phyloP scores from a whole-genome alignment of 257 asterid species.

The Cruciata laevipes region DNA sequence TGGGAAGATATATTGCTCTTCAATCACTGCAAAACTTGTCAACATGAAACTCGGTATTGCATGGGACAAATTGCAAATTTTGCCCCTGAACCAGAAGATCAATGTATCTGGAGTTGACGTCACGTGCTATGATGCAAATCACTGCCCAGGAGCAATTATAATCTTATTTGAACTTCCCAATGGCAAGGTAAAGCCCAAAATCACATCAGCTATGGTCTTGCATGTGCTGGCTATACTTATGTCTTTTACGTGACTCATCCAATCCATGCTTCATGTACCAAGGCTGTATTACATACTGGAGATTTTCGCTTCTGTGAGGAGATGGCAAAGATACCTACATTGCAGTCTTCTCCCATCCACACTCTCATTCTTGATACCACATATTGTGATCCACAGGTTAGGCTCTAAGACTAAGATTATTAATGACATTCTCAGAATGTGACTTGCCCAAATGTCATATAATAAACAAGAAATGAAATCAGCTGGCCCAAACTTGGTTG shows the following conservation, averaged over 20 bases:
- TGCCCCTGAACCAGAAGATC: constrained; percentile 78
- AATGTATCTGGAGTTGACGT: constrained; percentile 65
- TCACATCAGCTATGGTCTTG: background rate
- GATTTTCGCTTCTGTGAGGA: constrained; percentile 82
- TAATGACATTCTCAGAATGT: too few relatives aligned
- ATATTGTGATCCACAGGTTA: constrained; percentile 84
- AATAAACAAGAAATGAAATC: too few relatives aligned
- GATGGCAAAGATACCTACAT: constrained; percentile 40
- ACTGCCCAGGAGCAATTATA: constrained; percentile 91
- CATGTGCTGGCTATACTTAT: background rate
- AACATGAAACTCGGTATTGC: constrained; percentile 78
- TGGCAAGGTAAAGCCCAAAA: constrained; percentile 58
- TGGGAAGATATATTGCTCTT: constrained; percentile 79
- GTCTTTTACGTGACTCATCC: constrained; percentile 11
- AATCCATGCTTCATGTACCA: constrained; percentile 19
- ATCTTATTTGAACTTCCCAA: constrained; percentile 83
- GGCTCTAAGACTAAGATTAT: background rate
- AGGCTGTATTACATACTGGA: constrained; percentile 94
- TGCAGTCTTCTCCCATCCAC: constrained; percentile 55
- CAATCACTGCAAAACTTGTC: constrained; percentile 79
- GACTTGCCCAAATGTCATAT: too few relatives aligned
- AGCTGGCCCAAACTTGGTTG: too few relatives aligned
- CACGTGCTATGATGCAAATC: constrained; percentile 93
- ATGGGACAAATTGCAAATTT: constrained; percentile 59
- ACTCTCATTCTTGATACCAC: constrained; percentile 94